Conservation (phyloP, 75 land plant species). For the Larix kaempferi region DNA sequence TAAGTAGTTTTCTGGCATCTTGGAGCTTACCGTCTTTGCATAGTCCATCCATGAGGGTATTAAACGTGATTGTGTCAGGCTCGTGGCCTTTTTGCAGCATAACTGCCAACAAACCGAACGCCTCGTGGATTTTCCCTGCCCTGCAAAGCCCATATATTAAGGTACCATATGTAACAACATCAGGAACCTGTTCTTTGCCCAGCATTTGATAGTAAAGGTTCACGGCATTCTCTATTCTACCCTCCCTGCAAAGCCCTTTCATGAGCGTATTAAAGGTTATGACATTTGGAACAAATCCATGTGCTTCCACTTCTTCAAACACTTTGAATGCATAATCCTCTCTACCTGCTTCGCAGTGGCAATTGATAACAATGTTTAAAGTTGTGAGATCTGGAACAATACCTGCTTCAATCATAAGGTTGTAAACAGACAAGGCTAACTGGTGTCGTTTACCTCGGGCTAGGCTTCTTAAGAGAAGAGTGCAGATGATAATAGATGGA, state of each 20-base stretch:
- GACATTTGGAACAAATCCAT: constrained; percentile 12
- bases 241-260: constrained; percentile 13
- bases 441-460: too few species aligned
- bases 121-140: neutral
- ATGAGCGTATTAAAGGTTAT: constrained; percentile 31
- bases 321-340: neutral
- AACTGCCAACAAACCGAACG: neutral
- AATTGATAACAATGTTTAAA: constrained; percentile 14
- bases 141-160: constrained; percentile 17
- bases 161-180: constrained; percentile 9
- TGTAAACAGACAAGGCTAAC: constrained; percentile 9
- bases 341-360: constrained; percentile 6
- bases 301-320: constrained; percentile 9
- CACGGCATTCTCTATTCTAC: constrained; percentile 4
- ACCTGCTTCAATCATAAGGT: constrained; percentile 7
- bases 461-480: too few species aligned
- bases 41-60: constrained; percentile 9
- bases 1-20: constrained; percentile 9
- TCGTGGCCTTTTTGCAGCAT: constrained; percentile 2
- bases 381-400: constrained; percentile 13
- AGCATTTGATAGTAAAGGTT: neutral
- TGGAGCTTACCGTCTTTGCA: constrained; percentile 14
- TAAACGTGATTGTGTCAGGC: constrained; percentile 9
- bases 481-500: too few species aligned
- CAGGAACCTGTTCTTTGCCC: too few species aligned